Base-by-base conservation (phyloP, 2,329 filamentous ascomycete genomes). In the Penicillium sp. region DNA sequence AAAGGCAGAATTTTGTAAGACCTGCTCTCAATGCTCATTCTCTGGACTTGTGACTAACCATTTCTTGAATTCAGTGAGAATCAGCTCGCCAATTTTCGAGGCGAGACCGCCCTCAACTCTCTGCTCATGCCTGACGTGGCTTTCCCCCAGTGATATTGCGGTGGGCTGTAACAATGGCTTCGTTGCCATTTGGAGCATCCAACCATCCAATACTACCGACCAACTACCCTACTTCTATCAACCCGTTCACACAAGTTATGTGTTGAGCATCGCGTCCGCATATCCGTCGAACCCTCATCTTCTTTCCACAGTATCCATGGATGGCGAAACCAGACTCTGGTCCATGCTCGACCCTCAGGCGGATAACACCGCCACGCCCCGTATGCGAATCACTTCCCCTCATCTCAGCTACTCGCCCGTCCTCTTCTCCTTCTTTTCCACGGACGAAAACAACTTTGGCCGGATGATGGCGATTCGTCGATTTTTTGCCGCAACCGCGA, bases 141-240 rank as follows among this genome's bases (percentile, higher is more conserved):
- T 83, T 12, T 81, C 79, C 9, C 71, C 74, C 2, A 76, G 70
- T 12, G 75, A 80, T 33, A 66, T 86, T 46, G 76, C 76, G 3
- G 77, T 78, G 18, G 79, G 77, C 27, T 79, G 76, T 46, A 75
- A 81, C 6, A 77, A 81, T 55, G 82, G 82, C 3, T 78, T 72
- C 47, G 66, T 84, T 3, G 77, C 74, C 4, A 66, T 83, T 23
- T 84, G 77, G 73, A 77, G 72, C 52, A 66, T 74, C 49, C 44
- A 55, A n/a, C 50, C 61, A 47, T 53, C 55, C 6, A 47, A 50
- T 7, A 32, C 47, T 3, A 33, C 59, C 25, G 52, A 59, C 28
- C 52, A 65, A 5, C 44, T 59, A 15, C 69, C 70, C 6, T 72
- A 65, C 41, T 64, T 72, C 41, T 72, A 72, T 49, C 52, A 67